These are phyloP conservation scores for Macadamia integrifolia DNA, from an alignment of 164 flowering plant genomes.

Conservation along the genomic window DNA sequence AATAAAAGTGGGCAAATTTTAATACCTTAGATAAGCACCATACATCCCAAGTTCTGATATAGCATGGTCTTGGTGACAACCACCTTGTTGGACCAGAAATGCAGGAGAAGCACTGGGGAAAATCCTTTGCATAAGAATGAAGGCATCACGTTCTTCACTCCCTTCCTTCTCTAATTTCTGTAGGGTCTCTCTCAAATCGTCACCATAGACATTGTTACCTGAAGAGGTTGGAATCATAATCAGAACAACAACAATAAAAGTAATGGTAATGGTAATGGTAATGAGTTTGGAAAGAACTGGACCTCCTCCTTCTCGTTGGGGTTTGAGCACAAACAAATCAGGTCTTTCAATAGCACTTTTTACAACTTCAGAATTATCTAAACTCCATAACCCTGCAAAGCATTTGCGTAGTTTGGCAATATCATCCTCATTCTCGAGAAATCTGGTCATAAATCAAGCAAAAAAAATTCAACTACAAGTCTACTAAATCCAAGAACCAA, in stretches of 20 bases:
- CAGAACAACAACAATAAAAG: neutral
- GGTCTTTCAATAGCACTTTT: conserved; percentile 56
- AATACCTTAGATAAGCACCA: conserved; percentile 68
- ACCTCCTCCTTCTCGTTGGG: conserved; percentile 92
- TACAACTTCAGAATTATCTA: conserved; percentile 46
- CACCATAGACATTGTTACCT: conserved; percentile 77
- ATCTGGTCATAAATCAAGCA: conserved; percentile 9
- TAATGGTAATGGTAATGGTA: neutral
- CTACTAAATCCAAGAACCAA: neutral
- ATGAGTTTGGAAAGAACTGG: neutral
- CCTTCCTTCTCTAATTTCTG: conserved; percentile 44
- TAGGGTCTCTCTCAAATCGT: conserved; percentile 50
- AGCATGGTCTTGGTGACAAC: conserved; percentile 49
- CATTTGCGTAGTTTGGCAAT: conserved; percentile 58
- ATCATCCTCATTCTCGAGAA: conserved; percentile 62
- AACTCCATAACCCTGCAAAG: conserved; percentile 82
- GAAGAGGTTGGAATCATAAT: neutral
- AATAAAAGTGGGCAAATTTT: neutral
- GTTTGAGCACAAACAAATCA: conserved; percentile 63
- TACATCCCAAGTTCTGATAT: conserved; percentile 71
- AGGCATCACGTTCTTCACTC: conserved; percentile 57
- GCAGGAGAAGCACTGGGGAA: conserved; percentile 45
- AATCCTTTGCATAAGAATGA: conserved; percentile 77
- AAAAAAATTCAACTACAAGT: neutral
- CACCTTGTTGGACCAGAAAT: conserved; percentile 50